phyloP scores from a whole-genome alignment of 495 filamentous ascomycete species.

The Astrocystis sublimbata region DNA sequence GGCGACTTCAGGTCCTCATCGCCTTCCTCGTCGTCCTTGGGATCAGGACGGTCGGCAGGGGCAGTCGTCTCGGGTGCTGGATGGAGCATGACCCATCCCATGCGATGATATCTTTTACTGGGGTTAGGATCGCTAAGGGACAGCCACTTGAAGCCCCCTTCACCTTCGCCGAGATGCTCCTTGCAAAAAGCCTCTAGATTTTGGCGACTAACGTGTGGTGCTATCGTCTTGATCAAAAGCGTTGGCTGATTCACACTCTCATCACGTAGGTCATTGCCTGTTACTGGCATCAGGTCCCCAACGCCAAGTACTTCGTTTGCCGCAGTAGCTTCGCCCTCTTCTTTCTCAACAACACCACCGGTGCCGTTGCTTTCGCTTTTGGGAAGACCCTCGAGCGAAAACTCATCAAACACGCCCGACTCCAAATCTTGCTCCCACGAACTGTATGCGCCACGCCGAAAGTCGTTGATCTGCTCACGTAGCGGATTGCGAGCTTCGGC shows the following conservation, averaged over 20 bases:
- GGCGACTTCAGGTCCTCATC: constrained; percentile 38
- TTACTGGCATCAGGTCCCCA: constrained; percentile 79
- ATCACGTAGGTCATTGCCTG: constrained; percentile 78
- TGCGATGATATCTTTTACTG: constrained; percentile 92
- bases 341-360: constrained; percentile 86
- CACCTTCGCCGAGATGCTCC: constrained; percentile 81
- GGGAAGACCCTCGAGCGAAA: constrained; percentile 91
- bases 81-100: constrained; percentile 97
- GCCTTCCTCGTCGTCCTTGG: constrained; percentile 56
- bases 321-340: constrained; percentile 89
- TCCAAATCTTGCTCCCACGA: constrained; percentile 87
- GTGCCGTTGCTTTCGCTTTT: constrained; percentile 89
- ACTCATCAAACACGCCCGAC: constrained; percentile 83
- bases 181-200: constrained; percentile 92
- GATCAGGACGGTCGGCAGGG: constrained; percentile 65
- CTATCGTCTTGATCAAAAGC: constrained; percentile 95
- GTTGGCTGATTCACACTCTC: constrained; percentile 83
- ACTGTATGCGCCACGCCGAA: constrained; percentile 69
- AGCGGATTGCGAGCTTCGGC: constrained; percentile 73
- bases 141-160: constrained; percentile 87
- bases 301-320: constrained; percentile 90
- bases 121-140: constrained; percentile 96
- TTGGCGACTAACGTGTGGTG: constrained; percentile 90
- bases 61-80: constrained; percentile 64
- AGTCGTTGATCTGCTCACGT: constrained; percentile 68